Evolutionary conservation across 2,329 filamentous ascomycete genomes (phyloP).

Genomic region (Aspergillus intermedius): DNA sequence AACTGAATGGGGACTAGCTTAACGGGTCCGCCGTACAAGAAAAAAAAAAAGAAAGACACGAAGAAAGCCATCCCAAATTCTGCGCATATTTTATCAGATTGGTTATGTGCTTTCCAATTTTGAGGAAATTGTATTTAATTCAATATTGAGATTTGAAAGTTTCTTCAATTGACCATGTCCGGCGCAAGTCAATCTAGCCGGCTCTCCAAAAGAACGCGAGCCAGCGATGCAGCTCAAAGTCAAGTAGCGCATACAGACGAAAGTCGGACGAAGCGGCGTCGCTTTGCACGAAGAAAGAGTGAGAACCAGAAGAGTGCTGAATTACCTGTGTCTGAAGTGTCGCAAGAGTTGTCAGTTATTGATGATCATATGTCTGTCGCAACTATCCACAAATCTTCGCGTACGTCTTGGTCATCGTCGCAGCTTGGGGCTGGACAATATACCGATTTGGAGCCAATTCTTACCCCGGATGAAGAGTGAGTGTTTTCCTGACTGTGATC

Average conservation of each 20-base stretch:
- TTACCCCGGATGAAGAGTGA: conserved; percentile 53
- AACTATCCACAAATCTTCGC: not conserved
- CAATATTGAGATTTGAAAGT: not conserved
- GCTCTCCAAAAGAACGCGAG: conserved; percentile 25
- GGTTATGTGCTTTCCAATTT: too few species aligned
- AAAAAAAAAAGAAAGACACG: too few species aligned
- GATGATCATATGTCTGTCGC: not conserved
- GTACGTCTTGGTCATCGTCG: conserved; percentile 41
- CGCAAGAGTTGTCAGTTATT: not conserved
- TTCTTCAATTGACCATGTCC: conserved; percentile 5
- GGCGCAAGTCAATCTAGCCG: conserved; percentile 11
- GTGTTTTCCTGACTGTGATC: conserved; percentile 9
- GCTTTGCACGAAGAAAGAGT: conserved; percentile 19
- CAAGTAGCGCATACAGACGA: conserved; percentile 14
- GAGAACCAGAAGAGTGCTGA: conserved; percentile 14
- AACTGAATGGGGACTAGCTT: too few species aligned
- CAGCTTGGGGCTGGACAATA: conserved; percentile 50
- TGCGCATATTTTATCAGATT: too few species aligned
- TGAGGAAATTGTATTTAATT: too few species aligned
- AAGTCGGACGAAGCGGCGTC: conserved; percentile 26
- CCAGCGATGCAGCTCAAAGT: conserved; percentile 20
- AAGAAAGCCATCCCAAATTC: too few species aligned
- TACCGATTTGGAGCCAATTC: conserved; percentile 50
- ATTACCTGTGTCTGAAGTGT: not conserved
- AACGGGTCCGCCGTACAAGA: too few species aligned